Evolutionary conservation across 192 early-diverging fungal genomes (phyloP), one percentile per base, ranked within the genome.

Genomic region (Dissophora globulifera): DNA sequence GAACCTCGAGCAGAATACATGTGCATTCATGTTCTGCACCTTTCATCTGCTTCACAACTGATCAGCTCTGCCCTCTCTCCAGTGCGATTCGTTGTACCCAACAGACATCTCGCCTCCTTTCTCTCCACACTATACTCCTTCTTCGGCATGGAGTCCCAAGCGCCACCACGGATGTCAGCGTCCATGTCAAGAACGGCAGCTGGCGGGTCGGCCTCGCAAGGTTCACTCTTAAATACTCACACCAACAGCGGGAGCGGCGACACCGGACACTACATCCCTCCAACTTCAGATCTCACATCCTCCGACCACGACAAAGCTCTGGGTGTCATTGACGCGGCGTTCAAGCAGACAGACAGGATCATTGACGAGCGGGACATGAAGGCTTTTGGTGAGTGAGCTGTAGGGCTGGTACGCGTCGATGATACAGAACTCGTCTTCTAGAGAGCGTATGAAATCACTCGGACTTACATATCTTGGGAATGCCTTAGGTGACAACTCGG

Each of bases 361-460:
- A 45, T 76, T 7, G 64, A 76, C 25, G 57, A 67, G 31, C 50
- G 72, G 38, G 72, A 67, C 17, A 76, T 76, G 72, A 76, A 76
- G 27, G 72, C 72, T 12, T 76, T 76, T 40, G 72, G 72, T 76
- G 45, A 46, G 47, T n/a, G n/a, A n/a, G n/a, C n/a, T n/a, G n/a
- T n/a, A n/a, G n/a, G n/a, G n/a, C n/a, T n/a, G n/a, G n/a, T n/a
- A 1, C 31, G 8, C 40, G 13, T 16, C 9, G 33, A n/a, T n/a
- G n/a, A 40, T 40, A 40, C 38, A 40, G 7, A 40, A 10, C 38
- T 7, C 38, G 13, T 40, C 38, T 40, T 25, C 9, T n/a, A n/a
- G n/a, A n/a, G n/a, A n/a, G n/a, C n/a, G n/a, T n/a, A n/a, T n/a
- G n/a, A n/a, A n/a, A n/a, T n/a, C n/a, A n/a, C n/a, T n/a, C n/a